These are phyloP conservation scores for Populus tremula DNA, from an alignment of 345 rosid species.

Conservation along the genomic window DNA sequence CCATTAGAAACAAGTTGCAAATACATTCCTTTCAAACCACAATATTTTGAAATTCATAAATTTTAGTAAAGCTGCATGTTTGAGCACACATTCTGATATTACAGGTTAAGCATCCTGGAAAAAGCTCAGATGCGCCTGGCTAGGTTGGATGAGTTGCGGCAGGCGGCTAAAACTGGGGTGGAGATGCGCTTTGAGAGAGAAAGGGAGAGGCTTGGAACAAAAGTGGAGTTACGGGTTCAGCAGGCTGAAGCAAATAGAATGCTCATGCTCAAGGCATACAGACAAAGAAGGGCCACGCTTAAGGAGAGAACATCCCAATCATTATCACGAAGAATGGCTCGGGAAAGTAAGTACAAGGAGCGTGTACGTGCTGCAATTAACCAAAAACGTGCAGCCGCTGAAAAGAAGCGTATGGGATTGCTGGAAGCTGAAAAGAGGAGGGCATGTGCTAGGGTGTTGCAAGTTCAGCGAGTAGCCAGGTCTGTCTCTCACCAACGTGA, in stretches of 20 bases:
- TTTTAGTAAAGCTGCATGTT: too few species aligned
- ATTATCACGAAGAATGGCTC: conserved; percentile 64
- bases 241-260: conserved; percentile 90
- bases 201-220: conserved; percentile 75
- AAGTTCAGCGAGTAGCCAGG: conserved; percentile 70
- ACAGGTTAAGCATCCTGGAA: conserved; percentile 72
- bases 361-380: conserved; percentile 70
- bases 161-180: conserved; percentile 81
- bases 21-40: too few species aligned
- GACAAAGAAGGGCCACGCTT: conserved; percentile 63
- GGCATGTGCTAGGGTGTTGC: conserved; percentile 72
- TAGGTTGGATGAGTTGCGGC: conserved; percentile 80
- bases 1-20: background rate
- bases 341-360: conserved; percentile 93
- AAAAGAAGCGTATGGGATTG: conserved; percentile 80
- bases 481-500: conserved; percentile 78
- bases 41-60: too few species aligned
- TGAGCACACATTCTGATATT: background rate
- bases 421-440: conserved; percentile 86
- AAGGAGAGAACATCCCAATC: conserved; percentile 88
- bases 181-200: conserved; percentile 73
- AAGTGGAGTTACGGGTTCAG: conserved; percentile 73
- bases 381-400: conserved; percentile 90
- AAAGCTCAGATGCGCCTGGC: conserved; percentile 83
- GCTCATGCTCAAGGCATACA: conserved; percentile 72